Percentiles rank a stretch among this genome's conserved stretches.
These are phyloP conservation scores for Cladosporium velox DNA, from an alignment of 2,329 filamentous ascomycete genomes.

Conservation along the genomic window DNA sequence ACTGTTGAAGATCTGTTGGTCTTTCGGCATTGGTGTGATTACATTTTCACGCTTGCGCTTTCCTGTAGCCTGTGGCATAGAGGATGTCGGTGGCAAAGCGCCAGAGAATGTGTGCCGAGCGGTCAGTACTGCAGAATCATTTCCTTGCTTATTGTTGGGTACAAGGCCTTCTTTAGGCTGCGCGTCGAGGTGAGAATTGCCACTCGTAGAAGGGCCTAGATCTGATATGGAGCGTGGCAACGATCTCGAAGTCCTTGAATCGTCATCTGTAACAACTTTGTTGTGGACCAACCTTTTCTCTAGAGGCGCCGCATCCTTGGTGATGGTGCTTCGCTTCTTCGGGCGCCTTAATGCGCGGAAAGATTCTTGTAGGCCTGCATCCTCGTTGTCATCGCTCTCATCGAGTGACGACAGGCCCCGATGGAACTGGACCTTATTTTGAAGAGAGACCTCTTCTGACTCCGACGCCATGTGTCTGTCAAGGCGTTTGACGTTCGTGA, in stretches of 20 bases:
- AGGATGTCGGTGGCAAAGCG: conserved; percentile 22
- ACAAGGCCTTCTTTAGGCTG: not conserved
- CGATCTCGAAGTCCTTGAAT: not conserved
- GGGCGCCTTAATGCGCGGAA: not conserved
- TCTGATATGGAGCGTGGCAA: conserved; percentile 33
- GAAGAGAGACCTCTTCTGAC: conserved; percentile 1
- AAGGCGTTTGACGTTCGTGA: not conserved
- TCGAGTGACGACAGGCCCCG: not conserved
- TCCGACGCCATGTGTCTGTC: not conserved
- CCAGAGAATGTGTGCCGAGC: conserved; percentile 25
- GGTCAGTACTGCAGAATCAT: not conserved
- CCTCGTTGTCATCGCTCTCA: conserved; percentile 26
- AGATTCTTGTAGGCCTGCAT: conserved; percentile 25
- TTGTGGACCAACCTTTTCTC: not conserved
- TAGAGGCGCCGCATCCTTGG: not conserved
- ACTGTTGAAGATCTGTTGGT: conserved; percentile 34
- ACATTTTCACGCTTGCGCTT: conserved; percentile 35
- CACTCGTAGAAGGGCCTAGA: conserved; percentile 15
- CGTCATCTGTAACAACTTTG: no score
- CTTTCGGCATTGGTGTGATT: conserved; percentile 29
- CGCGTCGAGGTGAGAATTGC: not conserved
- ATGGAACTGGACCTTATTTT: conserved; percentile 20
- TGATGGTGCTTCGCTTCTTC: not conserved
- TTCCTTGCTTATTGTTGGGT: not conserved
- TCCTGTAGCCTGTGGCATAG: conserved; percentile 24